Percentiles rank a stretch among this genome's conserved stretches.
Conservation (phyloP, 345 rosid species). For the Eucalyptus erythrocorys region DNA sequence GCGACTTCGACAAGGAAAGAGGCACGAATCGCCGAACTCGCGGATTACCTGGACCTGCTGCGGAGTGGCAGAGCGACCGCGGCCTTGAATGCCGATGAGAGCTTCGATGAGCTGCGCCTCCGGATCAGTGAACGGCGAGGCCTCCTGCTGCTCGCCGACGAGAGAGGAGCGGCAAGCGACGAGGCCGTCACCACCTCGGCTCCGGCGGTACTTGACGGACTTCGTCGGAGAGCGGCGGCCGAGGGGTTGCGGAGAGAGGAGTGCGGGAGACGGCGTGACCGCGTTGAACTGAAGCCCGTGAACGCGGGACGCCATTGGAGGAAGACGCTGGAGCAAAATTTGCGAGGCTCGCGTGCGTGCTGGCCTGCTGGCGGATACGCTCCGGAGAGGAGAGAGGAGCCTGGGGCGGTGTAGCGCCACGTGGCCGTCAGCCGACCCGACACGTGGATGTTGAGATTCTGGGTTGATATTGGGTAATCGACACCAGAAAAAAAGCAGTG, state of each 20-base stretch:
- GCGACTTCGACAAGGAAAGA: neutral
- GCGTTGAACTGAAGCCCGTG: neutral
- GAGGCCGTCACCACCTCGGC: neutral
- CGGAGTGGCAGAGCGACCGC: constrained; percentile 77
- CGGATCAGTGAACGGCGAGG: constrained; percentile 35
- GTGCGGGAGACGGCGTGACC: neutral
- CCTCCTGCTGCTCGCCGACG: constrained; percentile 8
- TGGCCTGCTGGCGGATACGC: neutral
- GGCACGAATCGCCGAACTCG: neutral
- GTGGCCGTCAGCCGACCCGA: neutral
- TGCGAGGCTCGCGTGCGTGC: neutral
- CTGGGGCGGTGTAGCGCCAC: fast-evolving
- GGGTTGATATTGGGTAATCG: neutral
- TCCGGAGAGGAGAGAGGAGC: neutral
- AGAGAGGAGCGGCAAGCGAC: constrained; percentile 7
- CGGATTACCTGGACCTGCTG: constrained; percentile 50
- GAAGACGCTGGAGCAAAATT: neutral
- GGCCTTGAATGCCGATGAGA: constrained; percentile 87
- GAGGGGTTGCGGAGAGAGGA: neutral
- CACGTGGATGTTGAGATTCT: neutral
- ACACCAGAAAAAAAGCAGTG: neutral
- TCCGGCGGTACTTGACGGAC: neutral
- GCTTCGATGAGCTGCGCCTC: constrained; percentile 72
- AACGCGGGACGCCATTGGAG: neutral
- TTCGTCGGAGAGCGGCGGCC: neutral